phyloP scores from a whole-genome alignment of 1,284 basidiomycete species.

The Uromyces viciae-fabae region DNA sequence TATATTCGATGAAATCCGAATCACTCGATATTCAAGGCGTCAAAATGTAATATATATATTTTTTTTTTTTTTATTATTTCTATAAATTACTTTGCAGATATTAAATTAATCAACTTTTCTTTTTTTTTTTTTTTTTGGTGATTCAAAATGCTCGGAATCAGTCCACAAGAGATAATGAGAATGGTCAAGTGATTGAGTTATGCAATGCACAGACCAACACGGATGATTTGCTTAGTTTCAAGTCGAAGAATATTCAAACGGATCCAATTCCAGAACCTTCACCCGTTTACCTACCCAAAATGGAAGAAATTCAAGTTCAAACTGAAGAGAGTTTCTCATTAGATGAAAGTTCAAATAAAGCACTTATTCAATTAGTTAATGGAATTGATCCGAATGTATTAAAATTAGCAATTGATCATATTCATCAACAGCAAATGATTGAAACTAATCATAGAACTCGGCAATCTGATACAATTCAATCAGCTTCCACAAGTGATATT shows the following conservation, averaged over 20 bases:
- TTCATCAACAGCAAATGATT: neutral
- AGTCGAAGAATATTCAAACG: conserved; percentile 16
- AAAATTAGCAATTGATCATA: neutral
- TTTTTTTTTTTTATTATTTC: no score
- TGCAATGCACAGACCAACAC: neutral
- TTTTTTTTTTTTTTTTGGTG: no score
- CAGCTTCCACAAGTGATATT: neutral
- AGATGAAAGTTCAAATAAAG: neutral
- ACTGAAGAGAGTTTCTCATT: neutral
- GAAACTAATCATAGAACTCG: neutral
- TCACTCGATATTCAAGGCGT: neutral
- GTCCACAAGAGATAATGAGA: no score
- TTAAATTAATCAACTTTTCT: no score
- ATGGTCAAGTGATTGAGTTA: conserved; percentile 13
- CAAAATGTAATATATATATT: neutral
- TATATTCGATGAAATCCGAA: conserved; percentile 34
- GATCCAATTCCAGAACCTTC: conserved; percentile 35
- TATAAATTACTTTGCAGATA: no score
- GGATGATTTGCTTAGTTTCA: neutral
- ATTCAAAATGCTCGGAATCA: no score
- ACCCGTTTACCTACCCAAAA: conserved; percentile 42
- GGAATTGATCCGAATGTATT: conserved; percentile 2
- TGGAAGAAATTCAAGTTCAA: conserved; percentile 30
- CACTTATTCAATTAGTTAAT: neutral
- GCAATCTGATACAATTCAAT: neutral